These are phyloP conservation scores for Phyllosticta capitalensis DNA, from an alignment of 2,329 filamentous ascomycete genomes.

Conservation along the genomic window DNA sequence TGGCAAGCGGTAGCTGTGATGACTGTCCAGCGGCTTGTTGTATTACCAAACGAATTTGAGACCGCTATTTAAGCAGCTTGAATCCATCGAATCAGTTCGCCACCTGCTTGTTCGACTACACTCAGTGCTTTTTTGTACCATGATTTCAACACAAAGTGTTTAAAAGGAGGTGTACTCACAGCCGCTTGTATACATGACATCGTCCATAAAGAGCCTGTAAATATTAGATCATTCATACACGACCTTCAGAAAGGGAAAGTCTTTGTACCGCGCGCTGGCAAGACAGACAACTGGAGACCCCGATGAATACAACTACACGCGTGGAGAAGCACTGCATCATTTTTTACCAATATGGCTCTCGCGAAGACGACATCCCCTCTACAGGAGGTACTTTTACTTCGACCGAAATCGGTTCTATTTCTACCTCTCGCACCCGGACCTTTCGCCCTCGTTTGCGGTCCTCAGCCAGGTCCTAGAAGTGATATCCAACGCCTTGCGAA, in stretches of 20 bases:
- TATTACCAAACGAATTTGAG: too few relatives aligned
- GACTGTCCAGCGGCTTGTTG: too few relatives aligned
- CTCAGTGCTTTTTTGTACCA: too few relatives aligned
- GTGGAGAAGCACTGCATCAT: neutral
- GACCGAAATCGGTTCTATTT: neutral
- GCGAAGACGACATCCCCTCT: neutral
- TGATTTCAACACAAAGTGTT: too few relatives aligned
- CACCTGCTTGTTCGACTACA: too few relatives aligned
- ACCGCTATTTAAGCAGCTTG: too few relatives aligned
- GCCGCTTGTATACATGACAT: too few relatives aligned
- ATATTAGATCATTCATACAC: too few relatives aligned
- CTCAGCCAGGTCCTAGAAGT: neutral
- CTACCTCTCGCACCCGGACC: neutral
- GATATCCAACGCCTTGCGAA: neutral
- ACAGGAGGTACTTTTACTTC: neutral
- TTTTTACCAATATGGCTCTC: neutral
- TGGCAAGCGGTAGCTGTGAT: too few relatives aligned
- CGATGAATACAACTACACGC: neutral
- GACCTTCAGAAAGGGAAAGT: neutral
- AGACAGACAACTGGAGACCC: neutral
- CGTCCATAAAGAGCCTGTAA: too few relatives aligned
- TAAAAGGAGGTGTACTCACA: too few relatives aligned
- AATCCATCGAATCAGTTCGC: too few relatives aligned
- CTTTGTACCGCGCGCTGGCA: neutral
- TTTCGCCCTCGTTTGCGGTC: neutral